Evolutionary conservation across 2,329 filamentous ascomycete species (phyloP).

Genomic region (Fusarium anthophilum): DNA sequence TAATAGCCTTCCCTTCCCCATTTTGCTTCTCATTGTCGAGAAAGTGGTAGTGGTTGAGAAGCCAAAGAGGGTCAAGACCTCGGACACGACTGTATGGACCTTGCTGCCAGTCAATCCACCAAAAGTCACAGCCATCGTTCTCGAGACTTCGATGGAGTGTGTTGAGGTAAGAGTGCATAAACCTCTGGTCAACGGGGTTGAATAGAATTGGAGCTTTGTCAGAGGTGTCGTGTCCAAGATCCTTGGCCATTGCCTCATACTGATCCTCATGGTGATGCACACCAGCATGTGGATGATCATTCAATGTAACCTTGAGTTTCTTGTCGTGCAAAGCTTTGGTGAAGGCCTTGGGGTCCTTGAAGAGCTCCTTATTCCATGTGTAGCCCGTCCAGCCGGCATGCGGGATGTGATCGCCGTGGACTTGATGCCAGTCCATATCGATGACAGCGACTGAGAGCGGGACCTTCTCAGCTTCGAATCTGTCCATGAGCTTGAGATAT

Average conservation of each 20-base stretch:
- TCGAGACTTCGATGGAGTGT: constrained; percentile 66
- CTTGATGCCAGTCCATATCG: constrained; percentile 74
- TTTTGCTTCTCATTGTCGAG: constrained; percentile 56
- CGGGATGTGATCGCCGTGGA: constrained; percentile 56
- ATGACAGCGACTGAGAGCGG: constrained; percentile 68
- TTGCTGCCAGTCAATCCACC: constrained; percentile 77
- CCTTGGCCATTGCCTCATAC: constrained; percentile 64
- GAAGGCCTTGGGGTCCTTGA: constrained; percentile 63
- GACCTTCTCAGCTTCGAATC: constrained; percentile 60
- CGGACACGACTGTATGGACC: constrained; percentile 61
- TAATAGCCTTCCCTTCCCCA: constrained; percentile 52
- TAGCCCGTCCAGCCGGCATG: constrained; percentile 63
- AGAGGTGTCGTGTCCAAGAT: constrained; percentile 60
- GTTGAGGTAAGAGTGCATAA: constrained; percentile 67
- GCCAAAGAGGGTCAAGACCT: constrained; percentile 70
- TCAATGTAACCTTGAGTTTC: constrained; percentile 64
- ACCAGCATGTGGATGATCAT: constrained; percentile 70
- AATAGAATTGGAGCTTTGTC: constrained; percentile 63
- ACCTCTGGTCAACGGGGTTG: constrained; percentile 62
- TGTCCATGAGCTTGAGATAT: constrained; percentile 66
- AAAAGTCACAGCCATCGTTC: constrained; percentile 67
- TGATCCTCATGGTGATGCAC: constrained; percentile 65
- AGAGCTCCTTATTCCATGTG: constrained; percentile 64
- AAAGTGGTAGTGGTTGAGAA: constrained; percentile 73
- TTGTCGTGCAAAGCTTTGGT: constrained; percentile 60